Evolutionary conservation across 495 filamentous ascomycete species (phyloP).

Genomic region (Sphaerosporella brunnea): DNA sequence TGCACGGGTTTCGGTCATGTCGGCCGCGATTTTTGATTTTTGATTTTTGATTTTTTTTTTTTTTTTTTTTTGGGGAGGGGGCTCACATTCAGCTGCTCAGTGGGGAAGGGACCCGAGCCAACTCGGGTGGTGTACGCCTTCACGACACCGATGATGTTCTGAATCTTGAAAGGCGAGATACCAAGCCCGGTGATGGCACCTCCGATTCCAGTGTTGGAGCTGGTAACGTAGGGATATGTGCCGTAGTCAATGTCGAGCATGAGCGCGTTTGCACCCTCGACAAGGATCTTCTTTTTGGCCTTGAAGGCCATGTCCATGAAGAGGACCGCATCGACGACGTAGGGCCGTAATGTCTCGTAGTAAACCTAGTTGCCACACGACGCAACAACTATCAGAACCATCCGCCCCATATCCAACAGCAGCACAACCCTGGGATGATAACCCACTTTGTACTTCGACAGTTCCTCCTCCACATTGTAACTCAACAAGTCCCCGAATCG

Average conservation of each 20-base stretch:
- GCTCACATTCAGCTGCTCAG: constrained; percentile 49
- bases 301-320: constrained; percentile 40
- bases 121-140: constrained; percentile 70
- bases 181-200: constrained; percentile 59
- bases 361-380: no score
- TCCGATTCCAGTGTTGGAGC: constrained; percentile 54
- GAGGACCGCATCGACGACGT: constrained; percentile 49
- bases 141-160: constrained; percentile 62
- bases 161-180: constrained; percentile 37
- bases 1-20: neutral
- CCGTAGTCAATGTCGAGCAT: constrained; percentile 63
- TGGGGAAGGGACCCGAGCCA: constrained; percentile 68
- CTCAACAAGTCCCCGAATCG: constrained; percentile 54
- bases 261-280: constrained; percentile 82
- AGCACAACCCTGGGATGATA: neutral
- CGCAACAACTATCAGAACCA: constrained; percentile 4
- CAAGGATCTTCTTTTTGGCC: constrained; percentile 46
- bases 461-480: constrained; percentile 64
- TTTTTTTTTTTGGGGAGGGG: no score
- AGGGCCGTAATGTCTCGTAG: constrained; percentile 46
- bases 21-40: neutral
- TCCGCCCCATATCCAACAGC: constrained; percentile 11
- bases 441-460: constrained; percentile 43
- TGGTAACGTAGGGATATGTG: constrained; percentile 77
- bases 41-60: no score